Evolutionary conservation across 140 eudicot genomes (phyloP).

Genomic region (Erigeron philadelphicus): DNA sequence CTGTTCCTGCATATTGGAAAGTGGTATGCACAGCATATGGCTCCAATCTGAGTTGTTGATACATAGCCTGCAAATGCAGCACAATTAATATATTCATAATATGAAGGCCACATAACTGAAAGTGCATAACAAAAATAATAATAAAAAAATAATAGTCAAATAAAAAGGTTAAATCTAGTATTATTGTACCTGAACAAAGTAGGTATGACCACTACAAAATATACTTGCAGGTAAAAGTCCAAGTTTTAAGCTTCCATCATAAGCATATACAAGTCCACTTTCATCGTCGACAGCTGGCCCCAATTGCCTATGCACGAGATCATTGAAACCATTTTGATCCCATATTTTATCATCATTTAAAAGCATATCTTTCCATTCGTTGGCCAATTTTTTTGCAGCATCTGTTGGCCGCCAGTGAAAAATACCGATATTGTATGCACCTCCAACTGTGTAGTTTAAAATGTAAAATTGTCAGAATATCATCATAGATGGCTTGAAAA

Average conservation of each 20-base stretch:
- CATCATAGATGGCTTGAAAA: not conserved
- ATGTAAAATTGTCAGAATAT: not conserved
- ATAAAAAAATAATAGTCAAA: not conserved
- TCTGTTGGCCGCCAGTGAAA: conserved; percentile 93
- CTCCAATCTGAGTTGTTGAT: conserved; percentile 81
- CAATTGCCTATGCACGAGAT: conserved; percentile 64
- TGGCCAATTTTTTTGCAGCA: conserved; percentile 72
- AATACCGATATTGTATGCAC: conserved; percentile 90
- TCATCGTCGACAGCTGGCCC: conserved; percentile 94
- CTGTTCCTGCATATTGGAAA: conserved; percentile 91
- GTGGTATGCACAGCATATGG: conserved; percentile 96
- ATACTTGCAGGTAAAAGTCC: conserved; percentile 92
- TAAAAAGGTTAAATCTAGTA: not conserved
- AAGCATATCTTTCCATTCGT: conserved; percentile 96
- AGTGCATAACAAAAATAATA: not conserved
- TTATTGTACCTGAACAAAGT: conserved; percentile 76
- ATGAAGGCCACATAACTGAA: not conserved
- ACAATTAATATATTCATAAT: not conserved
- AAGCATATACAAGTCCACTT: conserved; percentile 90
- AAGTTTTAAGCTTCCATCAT: conserved; percentile 83
- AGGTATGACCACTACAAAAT: conserved; percentile 97
- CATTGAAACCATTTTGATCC: conserved; percentile 95
- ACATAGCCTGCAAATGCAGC: conserved; percentile 56
- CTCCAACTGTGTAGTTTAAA: conserved; percentile 48
- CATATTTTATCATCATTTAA: conserved; percentile 75